Conservation (phyloP, 2,329 filamentous ascomycete genomes). For the Tolypocladium capitatum region DNA sequence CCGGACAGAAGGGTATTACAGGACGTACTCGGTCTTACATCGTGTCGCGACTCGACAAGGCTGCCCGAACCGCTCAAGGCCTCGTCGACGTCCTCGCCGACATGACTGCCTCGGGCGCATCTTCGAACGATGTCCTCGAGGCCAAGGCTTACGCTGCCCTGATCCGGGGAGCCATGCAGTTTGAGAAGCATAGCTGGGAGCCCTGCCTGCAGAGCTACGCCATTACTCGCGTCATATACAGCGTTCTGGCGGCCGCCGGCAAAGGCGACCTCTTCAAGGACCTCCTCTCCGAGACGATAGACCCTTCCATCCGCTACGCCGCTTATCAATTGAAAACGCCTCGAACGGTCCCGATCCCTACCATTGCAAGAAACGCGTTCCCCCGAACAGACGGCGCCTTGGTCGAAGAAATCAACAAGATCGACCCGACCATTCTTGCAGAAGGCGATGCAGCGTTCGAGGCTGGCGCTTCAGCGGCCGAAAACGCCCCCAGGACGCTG, state of each 20-base stretch:
- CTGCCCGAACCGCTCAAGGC: slow-evolving; percentile 52
- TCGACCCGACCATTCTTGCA: slow-evolving; percentile 56
- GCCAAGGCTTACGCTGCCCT: slow-evolving; percentile 71
- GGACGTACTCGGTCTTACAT: slow-evolving; percentile 78
- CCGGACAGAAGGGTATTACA: slow-evolving; percentile 66
- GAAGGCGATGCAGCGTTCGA: slow-evolving; percentile 35
- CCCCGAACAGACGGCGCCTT: slow-evolving; percentile 49
- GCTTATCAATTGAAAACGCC: slow-evolving; percentile 86
- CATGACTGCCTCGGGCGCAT: slow-evolving; percentile 48
- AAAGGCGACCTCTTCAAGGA: slow-evolving; percentile 72
- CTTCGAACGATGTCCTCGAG: slow-evolving; percentile 62
- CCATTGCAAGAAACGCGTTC: slow-evolving; percentile 69
- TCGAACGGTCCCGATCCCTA: slow-evolving; percentile 66
- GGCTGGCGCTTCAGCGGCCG: slow-evolving; percentile 33
- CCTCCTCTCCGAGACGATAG: slow-evolving; percentile 70
- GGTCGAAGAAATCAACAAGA: slow-evolving; percentile 51
- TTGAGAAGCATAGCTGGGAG: slow-evolving; percentile 84
- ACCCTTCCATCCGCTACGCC: slow-evolving; percentile 87
- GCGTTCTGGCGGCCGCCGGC: slow-evolving; percentile 48
- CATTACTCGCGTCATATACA: slow-evolving; percentile 70
- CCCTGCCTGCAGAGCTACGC: slow-evolving; percentile 64
- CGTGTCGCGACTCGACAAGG: slow-evolving; percentile 74
- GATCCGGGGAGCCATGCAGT: slow-evolving; percentile 61
- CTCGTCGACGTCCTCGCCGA: slow-evolving; percentile 56
- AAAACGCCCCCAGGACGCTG: slow-evolving; percentile 57